Percentiles rank a stretch among this genome's conserved stretches.
Evolutionary conservation across 106 monocot species (phyloP).

Genomic region (Vanilla planifolia): DNA sequence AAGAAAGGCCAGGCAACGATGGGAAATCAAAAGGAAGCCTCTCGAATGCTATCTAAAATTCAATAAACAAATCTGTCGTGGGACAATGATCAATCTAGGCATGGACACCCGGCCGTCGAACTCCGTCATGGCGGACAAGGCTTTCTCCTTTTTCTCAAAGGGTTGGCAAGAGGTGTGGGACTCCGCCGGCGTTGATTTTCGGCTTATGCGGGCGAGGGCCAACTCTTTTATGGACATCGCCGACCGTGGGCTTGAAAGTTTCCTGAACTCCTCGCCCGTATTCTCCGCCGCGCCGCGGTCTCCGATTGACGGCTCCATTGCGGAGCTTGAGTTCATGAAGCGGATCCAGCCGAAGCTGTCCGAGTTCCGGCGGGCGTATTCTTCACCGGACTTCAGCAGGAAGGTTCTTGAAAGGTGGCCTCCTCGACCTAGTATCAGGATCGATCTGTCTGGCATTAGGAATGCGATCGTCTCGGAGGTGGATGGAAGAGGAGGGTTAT

Average conservation of each 20-base stretch:
- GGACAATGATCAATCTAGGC: constrained; percentile 48
- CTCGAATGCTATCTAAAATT: too few species aligned
- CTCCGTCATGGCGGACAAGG: constrained; percentile 56
- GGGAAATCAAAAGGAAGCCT: too few species aligned
- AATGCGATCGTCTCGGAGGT: constrained; percentile 46
- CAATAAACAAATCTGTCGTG: too few species aligned
- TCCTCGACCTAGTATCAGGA: constrained; percentile 20
- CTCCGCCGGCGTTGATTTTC: constrained; percentile 76
- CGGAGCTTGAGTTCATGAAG: constrained; percentile 85
- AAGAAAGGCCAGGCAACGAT: too few species aligned
- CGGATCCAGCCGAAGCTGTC: constrained; percentile 79
- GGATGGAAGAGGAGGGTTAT: constrained; percentile 11
- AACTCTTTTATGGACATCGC: constrained; percentile 62
- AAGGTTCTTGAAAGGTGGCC: constrained; percentile 33
- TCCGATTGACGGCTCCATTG: constrained; percentile 34
- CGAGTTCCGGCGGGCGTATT: constrained; percentile 67
- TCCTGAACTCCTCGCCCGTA: constrained; percentile 44
- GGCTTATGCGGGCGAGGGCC: constrained; percentile 69
- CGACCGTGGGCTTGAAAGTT: constrained; percentile 93
- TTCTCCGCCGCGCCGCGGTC: constrained; percentile 11
- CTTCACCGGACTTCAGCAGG: constrained; percentile 50
- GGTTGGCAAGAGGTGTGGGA: constrained; percentile 87
- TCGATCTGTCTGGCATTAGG: constrained; percentile 42
- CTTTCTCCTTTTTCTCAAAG: constrained; percentile 75
- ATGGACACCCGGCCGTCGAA: constrained; percentile 35